Evolutionary conservation across 176 grass and related monocot species (phyloP).

Genomic region (Eragrostis nindensis): DNA sequence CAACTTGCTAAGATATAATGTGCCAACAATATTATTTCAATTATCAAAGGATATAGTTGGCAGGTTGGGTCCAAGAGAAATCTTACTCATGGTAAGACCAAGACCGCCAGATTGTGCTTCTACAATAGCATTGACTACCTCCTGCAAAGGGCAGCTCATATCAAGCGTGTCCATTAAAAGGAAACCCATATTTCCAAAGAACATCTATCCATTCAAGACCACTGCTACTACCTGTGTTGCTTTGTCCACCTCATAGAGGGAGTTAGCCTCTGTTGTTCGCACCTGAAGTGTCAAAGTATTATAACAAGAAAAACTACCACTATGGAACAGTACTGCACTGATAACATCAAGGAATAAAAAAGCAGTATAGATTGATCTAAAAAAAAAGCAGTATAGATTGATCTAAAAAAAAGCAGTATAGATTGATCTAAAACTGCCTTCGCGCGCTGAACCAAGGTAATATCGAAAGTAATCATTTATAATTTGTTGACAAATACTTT

Average conservation of each 20-base stretch:
- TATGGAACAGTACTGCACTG: background rate
- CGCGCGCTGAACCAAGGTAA: background rate
- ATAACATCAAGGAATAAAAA: background rate
- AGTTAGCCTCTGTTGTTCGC: slow-evolving; percentile 69
- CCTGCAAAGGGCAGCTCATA: slow-evolving; percentile 48
- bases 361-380: background rate
- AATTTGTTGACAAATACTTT: background rate
- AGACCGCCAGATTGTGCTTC: slow-evolving; percentile 72
- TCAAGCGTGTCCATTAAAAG: background rate
- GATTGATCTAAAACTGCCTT: background rate
- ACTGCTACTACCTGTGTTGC: slow-evolving; percentile 72
- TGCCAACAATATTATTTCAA: slow-evolving; percentile 15
- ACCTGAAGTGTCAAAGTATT: slow-evolving; percentile 53
- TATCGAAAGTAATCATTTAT: no score
- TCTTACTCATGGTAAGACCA: slow-evolving; percentile 69
- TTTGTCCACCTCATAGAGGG: slow-evolving; percentile 90
- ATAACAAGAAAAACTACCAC: background rate
- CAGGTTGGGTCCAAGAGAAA: slow-evolving; percentile 67
- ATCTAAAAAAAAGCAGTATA: no score
- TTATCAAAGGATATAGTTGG: slow-evolving; percentile 86
- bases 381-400: no score
- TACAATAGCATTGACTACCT: slow-evolving; percentile 83
- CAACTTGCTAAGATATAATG: background rate
- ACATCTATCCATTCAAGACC: background rate
- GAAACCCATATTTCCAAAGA: slow-evolving; percentile 2